Percentiles rank a stretch among this genome's conserved stretches.
Conservation (phyloP, 345 rosid genomes). For the Psidium guajava region DNA sequence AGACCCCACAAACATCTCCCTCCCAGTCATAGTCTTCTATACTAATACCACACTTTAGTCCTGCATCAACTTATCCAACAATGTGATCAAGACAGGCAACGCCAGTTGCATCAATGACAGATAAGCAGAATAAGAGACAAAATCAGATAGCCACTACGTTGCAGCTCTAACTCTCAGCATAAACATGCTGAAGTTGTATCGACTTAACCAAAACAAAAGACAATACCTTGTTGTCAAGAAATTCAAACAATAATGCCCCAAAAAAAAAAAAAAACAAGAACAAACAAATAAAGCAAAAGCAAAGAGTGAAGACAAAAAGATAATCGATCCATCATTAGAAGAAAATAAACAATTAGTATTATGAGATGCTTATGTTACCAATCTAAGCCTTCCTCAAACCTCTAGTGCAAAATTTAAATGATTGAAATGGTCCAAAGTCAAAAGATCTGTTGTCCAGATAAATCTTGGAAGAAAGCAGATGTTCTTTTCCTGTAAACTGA, state of each 20-base stretch:
- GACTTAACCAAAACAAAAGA: background rate
- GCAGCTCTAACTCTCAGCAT: background rate
- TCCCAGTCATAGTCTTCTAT: slow-evolving; percentile 48
- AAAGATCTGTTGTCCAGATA: background rate
- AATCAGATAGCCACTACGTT: background rate
- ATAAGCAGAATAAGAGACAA: background rate
- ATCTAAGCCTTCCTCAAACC: background rate
- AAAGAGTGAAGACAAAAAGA: background rate
- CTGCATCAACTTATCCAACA: slow-evolving; percentile 45
- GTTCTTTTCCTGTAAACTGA: background rate
- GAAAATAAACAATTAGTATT: background rate
- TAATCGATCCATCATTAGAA: background rate
- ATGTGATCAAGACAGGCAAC: background rate
- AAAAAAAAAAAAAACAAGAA: background rate
- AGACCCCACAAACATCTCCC: slow-evolving; percentile 56
- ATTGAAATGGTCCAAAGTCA: background rate
- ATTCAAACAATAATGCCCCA: background rate
- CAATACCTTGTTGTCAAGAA: background rate
- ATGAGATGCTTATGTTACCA: background rate
- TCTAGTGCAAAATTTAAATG: background rate
- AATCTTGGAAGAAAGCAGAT: background rate
- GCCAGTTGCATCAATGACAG: background rate
- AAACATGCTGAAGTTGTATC: background rate
- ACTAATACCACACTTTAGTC: slow-evolving; percentile 68
- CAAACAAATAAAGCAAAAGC: background rate